A percentile compares a stretch with the other conserved stretches of the same genome.
phyloP scores from a whole-genome alignment of 768 basidiomycete species.

The Royoungia palumana region DNA sequence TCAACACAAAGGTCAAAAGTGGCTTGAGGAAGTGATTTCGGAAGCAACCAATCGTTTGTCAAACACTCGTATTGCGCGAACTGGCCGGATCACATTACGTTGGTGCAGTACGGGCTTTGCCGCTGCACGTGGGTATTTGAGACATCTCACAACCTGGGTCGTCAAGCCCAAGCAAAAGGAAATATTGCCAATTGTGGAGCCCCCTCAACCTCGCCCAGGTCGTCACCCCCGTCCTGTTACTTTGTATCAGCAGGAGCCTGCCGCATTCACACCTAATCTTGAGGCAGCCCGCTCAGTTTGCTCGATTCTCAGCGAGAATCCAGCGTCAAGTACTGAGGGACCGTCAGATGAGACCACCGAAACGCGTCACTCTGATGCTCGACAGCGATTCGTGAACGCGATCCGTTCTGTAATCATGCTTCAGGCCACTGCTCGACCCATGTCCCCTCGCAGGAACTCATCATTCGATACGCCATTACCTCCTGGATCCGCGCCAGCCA shows the following conservation, averaged over 20 bases:
- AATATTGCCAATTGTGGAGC: conserved; percentile 22
- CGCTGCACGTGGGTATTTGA: conserved; percentile 19
- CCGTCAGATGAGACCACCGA: conserved; percentile 26
- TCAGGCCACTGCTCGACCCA: conserved; percentile 31
- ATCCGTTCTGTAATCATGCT: conserved; percentile 48
- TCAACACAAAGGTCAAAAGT: conserved; percentile 47
- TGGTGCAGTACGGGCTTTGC: conserved; percentile 25
- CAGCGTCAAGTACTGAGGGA: conserved; percentile 25
- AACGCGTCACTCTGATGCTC: conserved; percentile 28
- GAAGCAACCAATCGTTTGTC: conserved; percentile 27
- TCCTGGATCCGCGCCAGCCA: conserved; percentile 20
- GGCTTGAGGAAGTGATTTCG: conserved; percentile 45
- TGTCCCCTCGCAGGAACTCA: conserved; percentile 31
- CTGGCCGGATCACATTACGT: conserved; percentile 20
- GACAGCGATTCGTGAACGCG: conserved; percentile 39
- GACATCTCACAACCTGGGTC: conserved; percentile 24
- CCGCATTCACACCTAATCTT: conserved; percentile 14
- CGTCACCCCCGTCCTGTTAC: conserved; percentile 11
- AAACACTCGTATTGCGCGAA: conserved; percentile 25
- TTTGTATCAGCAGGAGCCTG: conserved; percentile 23
- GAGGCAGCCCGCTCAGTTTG: conserved; percentile 25
- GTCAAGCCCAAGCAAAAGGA: conserved; percentile 22
- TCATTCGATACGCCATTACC: conserved; percentile 27
- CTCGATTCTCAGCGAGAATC: conserved; percentile 27
- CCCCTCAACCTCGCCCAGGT: conserved; percentile 15